Base-by-base conservation (phyloP, 2,329 filamentous ascomycete genomes). In the Trichoderma endophyticum region DNA sequence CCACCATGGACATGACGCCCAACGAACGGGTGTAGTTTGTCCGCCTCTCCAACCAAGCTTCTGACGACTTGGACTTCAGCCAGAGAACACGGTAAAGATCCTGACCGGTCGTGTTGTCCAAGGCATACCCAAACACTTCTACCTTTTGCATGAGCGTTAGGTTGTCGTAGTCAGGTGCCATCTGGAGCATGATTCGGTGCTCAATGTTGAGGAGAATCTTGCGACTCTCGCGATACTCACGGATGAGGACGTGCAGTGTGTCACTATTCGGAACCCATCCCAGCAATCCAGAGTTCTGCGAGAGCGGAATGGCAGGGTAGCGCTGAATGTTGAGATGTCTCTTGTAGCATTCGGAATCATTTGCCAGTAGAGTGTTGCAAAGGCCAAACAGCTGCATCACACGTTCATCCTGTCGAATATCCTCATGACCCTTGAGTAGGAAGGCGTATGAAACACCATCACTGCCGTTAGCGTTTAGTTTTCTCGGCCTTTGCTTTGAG, bases 1-100 rank as follows among this genome's bases (percentile, higher is more conserved):
- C 96, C n/a, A 98, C 96, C 94, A 99, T 99, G n/a, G 94, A 98
- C 96, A 99, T 99, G 78, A 99, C 96, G 77, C 94, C 96, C 2
- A 99, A 87, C 1, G 95, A 98, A 72, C 96, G 92, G 21, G 96
- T 99, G 83, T 99, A 99, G 80, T 97, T 99, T n/a, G 97, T 99
- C 68, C 96, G 92, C 57, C 96, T 89, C 82, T 98, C 96, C 39
- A 99, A 90, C 96, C 96, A 99, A 2, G 95, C 92, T 82, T 99
- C 96, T 0, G 95, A 98, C 73, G 93, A 97, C 86, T 98, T 98
- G 79, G 94, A 97, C 89, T 99, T 99, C 76, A 99, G 88, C 96
- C 97, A 99, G 43, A 99, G 85, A 2, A 99, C 95, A 48, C 96
- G 93, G 82, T 99, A 99, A 30, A 99, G 86, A 83, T 99, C 96